Percentiles rank a stretch among this genome's conserved stretches.
These are phyloP conservation scores for Coffea canephora DNA, from an alignment of 257 asterid species.

Conservation along the genomic window DNA sequence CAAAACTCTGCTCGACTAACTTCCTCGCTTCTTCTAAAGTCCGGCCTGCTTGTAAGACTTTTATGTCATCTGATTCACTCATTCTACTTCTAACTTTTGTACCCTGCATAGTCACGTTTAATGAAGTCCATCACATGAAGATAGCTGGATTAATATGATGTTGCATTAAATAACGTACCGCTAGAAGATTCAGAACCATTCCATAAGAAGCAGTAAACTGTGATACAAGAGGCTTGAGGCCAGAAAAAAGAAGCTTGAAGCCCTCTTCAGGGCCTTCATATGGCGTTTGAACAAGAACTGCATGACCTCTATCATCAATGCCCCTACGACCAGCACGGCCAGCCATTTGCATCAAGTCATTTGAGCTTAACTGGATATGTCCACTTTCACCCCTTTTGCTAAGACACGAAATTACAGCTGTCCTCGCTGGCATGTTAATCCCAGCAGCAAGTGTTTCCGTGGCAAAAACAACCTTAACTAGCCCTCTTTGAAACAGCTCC, in stretches of 20 bases:
- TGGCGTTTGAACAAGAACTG: slow-evolving; percentile 85
- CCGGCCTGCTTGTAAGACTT: slow-evolving; percentile 65
- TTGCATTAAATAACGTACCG: slow-evolving; percentile 45
- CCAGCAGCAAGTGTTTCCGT: slow-evolving; percentile 99
- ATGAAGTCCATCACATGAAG: slow-evolving; percentile 18
- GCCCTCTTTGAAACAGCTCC: slow-evolving; percentile 87
- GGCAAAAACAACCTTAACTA: slow-evolving; percentile 95
- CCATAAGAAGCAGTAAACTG: slow-evolving; percentile 98
- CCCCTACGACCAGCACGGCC: slow-evolving; percentile 99
- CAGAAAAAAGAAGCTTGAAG: slow-evolving; percentile 93
- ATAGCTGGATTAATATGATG: slow-evolving; percentile 19
- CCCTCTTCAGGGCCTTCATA: slow-evolving; percentile 93
- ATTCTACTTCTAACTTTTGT: slow-evolving; percentile 66
- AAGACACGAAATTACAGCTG: slow-evolving; percentile 92
- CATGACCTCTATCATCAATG: slow-evolving; percentile 88
- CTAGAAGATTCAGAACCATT: slow-evolving; percentile 98
- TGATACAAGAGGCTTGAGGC: slow-evolving; percentile 91
- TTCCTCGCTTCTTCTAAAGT: slow-evolving; percentile 93
- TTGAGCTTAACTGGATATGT: slow-evolving; percentile 68
- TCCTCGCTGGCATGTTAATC: slow-evolving; percentile 98
- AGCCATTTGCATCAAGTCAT: slow-evolving; percentile 96
- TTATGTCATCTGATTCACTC: slow-evolving; percentile 49
- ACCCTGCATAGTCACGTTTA: slow-evolving; percentile 58
- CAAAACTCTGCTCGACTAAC: slow-evolving; percentile 96
- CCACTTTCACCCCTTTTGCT: slow-evolving; percentile 93